Evolutionary conservation across 164 flowering plant species (phyloP).

Genomic region (Litsea cubeba): DNA sequence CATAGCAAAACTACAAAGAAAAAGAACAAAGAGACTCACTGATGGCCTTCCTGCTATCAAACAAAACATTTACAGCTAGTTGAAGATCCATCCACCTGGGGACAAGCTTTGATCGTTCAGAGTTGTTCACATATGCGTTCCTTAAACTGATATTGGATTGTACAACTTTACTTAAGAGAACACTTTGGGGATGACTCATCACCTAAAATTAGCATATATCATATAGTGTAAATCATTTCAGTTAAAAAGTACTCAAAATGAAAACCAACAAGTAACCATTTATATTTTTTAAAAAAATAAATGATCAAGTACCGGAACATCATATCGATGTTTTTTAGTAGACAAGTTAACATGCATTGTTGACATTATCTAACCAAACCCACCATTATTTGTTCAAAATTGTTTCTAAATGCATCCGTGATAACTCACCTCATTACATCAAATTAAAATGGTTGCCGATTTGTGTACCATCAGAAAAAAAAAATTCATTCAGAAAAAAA

Average conservation of each 20-base stretch:
- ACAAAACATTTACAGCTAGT: conserved; percentile 53
- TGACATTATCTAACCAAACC: too few relatives aligned
- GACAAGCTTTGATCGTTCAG: conserved; percentile 30
- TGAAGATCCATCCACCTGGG: conserved; percentile 75
- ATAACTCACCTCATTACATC: too few relatives aligned
- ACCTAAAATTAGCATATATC: conserved; percentile 33
- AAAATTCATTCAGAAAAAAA: too few relatives aligned
- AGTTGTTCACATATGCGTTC: conserved; percentile 40
- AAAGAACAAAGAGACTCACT: conserved; percentile 26
- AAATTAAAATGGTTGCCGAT: too few relatives aligned
- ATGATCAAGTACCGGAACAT: too few relatives aligned
- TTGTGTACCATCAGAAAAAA: too few relatives aligned
- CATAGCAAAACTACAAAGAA: too few relatives aligned
- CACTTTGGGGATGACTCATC: conserved; percentile 82
- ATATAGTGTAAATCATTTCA: neutral
- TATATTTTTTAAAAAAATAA: too few relatives aligned
- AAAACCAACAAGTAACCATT: neutral
- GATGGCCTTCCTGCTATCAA: conserved; percentile 56
- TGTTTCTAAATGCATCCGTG: too few relatives aligned
- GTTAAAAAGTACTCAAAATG: neutral
- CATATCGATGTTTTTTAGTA: neutral
- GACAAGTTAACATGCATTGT: too few relatives aligned
- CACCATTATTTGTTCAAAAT: too few relatives aligned
- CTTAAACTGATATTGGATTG: conserved; percentile 46
- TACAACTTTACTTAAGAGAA: conserved; percentile 51